Percentiles rank a stretch among this genome's conserved stretches.
These are phyloP conservation scores for Cladophialophora carrionii DNA, from an alignment of 2,329 filamentous ascomycete species.

Conservation along the genomic window DNA sequence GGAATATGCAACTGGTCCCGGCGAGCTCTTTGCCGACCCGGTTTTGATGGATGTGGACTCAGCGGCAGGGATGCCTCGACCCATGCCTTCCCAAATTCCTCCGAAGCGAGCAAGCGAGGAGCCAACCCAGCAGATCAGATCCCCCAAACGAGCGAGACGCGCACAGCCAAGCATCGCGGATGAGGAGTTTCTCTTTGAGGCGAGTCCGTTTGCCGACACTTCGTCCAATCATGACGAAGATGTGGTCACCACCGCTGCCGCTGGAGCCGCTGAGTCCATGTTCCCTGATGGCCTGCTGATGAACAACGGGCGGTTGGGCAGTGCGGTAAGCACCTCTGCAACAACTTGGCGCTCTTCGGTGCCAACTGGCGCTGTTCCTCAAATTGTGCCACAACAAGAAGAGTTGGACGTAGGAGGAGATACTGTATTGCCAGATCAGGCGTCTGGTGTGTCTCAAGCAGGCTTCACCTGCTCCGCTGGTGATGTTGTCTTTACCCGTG, in stretches of 20 bases:
- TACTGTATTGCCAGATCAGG: background rate
- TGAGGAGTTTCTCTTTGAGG: background rate
- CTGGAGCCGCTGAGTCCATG: background rate
- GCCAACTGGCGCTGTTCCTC: background rate
- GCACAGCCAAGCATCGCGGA: background rate
- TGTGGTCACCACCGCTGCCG: background rate
- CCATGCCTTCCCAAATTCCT: background rate
- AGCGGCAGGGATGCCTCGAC: too few relatives aligned
- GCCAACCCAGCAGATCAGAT: background rate
- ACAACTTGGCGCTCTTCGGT: background rate
- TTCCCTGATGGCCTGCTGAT: background rate
- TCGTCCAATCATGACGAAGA: background rate
- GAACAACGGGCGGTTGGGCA: background rate
- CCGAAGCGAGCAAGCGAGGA: background rate
- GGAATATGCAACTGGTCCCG: background rate
- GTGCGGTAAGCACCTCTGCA: background rate
- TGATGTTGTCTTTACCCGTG: background rate
- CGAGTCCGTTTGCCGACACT: background rate
- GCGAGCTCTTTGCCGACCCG: too few relatives aligned
- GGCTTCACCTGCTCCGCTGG: background rate
- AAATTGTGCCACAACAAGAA: background rate
- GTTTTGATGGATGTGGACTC: too few relatives aligned
- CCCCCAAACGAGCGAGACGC: constrained; percentile 6
- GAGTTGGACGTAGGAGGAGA: background rate
- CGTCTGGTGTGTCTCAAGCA: background rate